Evolutionary conservation across 352 stramenopile species (phyloP).

Genomic region (Pythium aquatile): DNA sequence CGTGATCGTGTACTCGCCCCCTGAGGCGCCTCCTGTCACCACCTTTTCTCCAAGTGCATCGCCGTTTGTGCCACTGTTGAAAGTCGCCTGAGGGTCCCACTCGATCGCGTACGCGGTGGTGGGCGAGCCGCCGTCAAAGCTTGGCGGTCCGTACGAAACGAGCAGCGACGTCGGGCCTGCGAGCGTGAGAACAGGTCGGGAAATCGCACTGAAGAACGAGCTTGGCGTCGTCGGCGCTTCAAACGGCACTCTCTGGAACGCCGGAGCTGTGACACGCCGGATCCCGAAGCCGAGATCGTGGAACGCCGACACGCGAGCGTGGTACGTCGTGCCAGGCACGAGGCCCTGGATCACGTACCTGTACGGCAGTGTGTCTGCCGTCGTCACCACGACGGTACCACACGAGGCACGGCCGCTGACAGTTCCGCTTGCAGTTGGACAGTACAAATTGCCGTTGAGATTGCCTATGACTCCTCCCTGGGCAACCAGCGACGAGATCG

Average conservation of each 20-base stretch:
- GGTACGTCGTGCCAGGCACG: constrained; percentile 59
- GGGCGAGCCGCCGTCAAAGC: constrained; percentile 83
- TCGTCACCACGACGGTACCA: constrained; percentile 31
- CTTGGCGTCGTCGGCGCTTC: constrained; percentile 47
- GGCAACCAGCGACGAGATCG: constrained; percentile 28
- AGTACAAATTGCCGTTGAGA: constrained; percentile 48
- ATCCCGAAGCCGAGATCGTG: constrained; percentile 65
- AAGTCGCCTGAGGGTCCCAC: constrained; percentile 79
- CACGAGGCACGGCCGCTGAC: constrained; percentile 39
- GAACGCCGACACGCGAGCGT: constrained; percentile 64
- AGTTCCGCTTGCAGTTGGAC: constrained; percentile 31
- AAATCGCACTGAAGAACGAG: constrained; percentile 62
- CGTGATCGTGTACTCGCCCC: constrained; percentile 46
- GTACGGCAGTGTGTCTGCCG: constrained; percentile 34
- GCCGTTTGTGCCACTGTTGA: constrained; percentile 67
- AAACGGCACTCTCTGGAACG: constrained; percentile 61
- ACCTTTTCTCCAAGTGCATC: constrained; percentile 49
- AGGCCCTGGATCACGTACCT: constrained; percentile 58
- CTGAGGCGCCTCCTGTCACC: constrained; percentile 14
- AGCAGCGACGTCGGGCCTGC: constrained; percentile 66
- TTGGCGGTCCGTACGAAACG: constrained; percentile 76
- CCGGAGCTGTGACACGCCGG: constrained; percentile 53
- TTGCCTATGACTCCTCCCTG: constrained; percentile 36
- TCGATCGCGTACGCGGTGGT: constrained; percentile 91
- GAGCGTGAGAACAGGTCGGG: constrained; percentile 63